These are phyloP conservation scores for Saprolegnia diclina DNA, from an alignment of 352 stramenopile genomes.

Conservation along the genomic window DNA sequence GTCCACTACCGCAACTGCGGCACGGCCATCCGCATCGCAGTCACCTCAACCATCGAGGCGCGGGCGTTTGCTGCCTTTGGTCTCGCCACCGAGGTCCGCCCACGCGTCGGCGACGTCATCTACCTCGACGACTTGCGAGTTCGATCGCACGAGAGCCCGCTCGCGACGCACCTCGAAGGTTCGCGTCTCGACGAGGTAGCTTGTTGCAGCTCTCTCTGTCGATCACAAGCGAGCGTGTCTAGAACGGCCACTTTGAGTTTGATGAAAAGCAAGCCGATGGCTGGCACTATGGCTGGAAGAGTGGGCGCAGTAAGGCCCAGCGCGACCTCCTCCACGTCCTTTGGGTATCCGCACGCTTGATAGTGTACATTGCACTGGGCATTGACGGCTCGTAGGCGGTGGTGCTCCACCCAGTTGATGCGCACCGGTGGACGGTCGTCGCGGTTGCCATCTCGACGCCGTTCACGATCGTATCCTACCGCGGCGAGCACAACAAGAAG, in stretches of 20 bases:
- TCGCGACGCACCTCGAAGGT: slow-evolving; percentile 9
- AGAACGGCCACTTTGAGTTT: slow-evolving; percentile 28
- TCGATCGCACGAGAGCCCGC: slow-evolving; percentile 3
- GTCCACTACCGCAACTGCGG: slow-evolving; percentile 48
- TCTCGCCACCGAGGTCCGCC: not conserved
- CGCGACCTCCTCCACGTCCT: slow-evolving; percentile 39
- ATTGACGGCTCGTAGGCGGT: not conserved
- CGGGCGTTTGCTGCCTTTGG: not conserved
- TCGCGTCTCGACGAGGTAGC: not conserved
- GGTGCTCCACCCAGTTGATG: not conserved
- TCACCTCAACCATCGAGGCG: not conserved
- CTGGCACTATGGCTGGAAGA: slow-evolving; percentile 59
- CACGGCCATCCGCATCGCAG: not conserved
- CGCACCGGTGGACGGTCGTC: slow-evolving; percentile 29
- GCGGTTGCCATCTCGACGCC: slow-evolving; percentile 33
- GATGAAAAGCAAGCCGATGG: slow-evolving; percentile 39
- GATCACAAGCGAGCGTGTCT: too few species aligned
- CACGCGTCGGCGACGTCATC: not conserved
- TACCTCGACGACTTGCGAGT: not conserved
- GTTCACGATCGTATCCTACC: slow-evolving; percentile 39
- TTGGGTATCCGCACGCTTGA: slow-evolving; percentile 14
- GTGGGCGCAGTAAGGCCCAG: slow-evolving; percentile 43
- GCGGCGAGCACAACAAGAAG: slow-evolving; percentile 37
- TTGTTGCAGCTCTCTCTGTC: not conserved
- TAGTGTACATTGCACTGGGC: not conserved